Evolutionary conservation across 495 filamentous ascomycete genomes (phyloP), one percentile per base, ranked within the genome.

Genomic region (Aspergillus incahuasiensis): DNA sequence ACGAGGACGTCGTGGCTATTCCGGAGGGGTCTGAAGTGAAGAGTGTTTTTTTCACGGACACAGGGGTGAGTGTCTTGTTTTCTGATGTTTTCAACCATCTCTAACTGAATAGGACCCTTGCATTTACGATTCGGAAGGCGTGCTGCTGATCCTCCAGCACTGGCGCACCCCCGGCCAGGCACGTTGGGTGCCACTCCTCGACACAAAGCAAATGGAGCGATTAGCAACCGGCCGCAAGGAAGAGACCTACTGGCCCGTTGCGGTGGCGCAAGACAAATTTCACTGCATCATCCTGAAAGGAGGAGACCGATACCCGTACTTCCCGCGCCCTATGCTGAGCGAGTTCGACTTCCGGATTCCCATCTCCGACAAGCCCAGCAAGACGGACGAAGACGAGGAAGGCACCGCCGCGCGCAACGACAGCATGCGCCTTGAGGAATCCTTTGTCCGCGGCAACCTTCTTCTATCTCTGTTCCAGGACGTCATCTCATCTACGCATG

Each of bases 271-370:
- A 59, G 80, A 86, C 59, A 95, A 89, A 64, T 98, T 98, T 70
- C 92, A 97, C 74, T 97, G 95, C 72, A 96, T 97, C 70, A 97
- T 98, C 61, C 86, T 98, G 61, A 97, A 98, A 72, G 94, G 94
- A 52, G 88, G 86, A 12, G 95, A 98, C 63, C 80, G 86, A 64
- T 84, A 97, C 67, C 94, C 94, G 3, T 96, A 96, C 76, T 97
- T 97, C 74, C 94, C 94, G 0, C 86, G 90, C 5, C 91, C 94
- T 0, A 73, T 97, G 40, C 87, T 98, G 35, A 89, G 83, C 56
- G 94, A 98, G 70, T 97, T 97, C 63, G 90, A 92, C 39, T 95
- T 98, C 74, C 79, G 84, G 43, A 82, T 97, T 20, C 94, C 94
- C 1, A 73, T 96, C 39, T 82, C 85, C 6, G 82, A 79, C 2